Evolutionary conservation across 1,284 basidiomycete species (phyloP).

Genomic region (Mycena citricolor): DNA sequence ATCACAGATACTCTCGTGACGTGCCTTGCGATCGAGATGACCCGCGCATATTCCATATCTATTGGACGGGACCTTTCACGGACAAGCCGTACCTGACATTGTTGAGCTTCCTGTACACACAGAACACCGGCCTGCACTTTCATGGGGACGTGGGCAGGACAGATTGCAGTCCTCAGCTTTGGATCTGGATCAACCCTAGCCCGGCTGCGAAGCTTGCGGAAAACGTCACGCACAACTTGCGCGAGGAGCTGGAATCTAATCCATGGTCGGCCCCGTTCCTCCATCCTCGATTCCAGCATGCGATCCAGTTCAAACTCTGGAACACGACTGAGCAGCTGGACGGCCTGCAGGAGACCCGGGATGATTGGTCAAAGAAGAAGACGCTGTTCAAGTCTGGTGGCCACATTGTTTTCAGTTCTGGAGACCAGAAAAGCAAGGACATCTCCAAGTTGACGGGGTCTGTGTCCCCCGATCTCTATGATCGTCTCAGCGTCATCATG

Average conservation of each 20-base stretch:
- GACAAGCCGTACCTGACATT: constrained; percentile 83
- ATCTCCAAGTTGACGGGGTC: constrained; percentile 74
- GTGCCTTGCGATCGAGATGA: constrained; percentile 66
- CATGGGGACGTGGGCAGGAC: constrained; percentile 35
- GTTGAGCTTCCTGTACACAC: constrained; percentile 78
- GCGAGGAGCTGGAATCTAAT: constrained; percentile 64
- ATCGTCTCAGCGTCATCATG: constrained; percentile 78
- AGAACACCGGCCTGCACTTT: constrained; percentile 73
- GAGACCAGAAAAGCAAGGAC: constrained; percentile 47
- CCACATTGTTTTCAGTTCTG: constrained; percentile 48
- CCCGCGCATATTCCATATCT: constrained; percentile 81
- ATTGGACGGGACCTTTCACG: constrained; percentile 82
- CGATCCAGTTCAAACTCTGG: constrained; percentile 86
- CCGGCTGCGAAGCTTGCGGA: constrained; percentile 70
- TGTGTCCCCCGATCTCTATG: constrained; percentile 71
- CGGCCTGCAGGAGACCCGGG: constrained; percentile 70
- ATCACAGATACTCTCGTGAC: constrained; percentile 48
- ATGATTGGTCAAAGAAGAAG: constrained; percentile 71
- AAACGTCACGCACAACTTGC: constrained; percentile 67
- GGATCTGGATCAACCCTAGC: constrained; percentile 88
- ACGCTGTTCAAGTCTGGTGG: constrained; percentile 79
- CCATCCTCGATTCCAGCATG: constrained; percentile 74
- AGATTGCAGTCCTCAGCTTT: constrained; percentile 73
- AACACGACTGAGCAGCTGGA: constrained; percentile 88
- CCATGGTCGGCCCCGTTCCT: constrained; percentile 86